These are phyloP conservation scores for Zizania latifolia DNA, from an alignment of 176 grass and related monocot species.

Conservation along the genomic window DNA sequence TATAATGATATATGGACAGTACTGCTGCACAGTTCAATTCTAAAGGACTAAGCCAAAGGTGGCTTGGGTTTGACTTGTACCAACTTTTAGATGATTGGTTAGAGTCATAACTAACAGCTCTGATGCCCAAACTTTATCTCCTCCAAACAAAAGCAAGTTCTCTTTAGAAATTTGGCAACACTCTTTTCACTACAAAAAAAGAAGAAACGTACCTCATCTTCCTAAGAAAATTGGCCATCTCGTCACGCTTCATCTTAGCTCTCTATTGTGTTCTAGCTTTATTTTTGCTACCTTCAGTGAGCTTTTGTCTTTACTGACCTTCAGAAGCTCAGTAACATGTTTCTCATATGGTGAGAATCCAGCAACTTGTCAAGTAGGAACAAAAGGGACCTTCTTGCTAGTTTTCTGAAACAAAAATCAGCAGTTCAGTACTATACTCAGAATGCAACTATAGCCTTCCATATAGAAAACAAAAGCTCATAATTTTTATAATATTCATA, in stretches of 20 bases:
- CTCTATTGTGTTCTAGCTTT: constrained; percentile 41
- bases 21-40: not conserved
- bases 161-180: constrained; percentile 19
- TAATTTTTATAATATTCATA: not conserved
- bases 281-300: constrained; percentile 37
- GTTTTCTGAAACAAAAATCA: constrained; percentile 35
- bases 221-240: constrained; percentile 37
- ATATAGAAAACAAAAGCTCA: not conserved
- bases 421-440: not conserved
- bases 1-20: not conserved
- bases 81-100: constrained; percentile 21
- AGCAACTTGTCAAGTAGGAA: constrained; percentile 26
- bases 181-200: constrained; percentile 2
- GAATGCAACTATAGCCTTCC: not conserved
- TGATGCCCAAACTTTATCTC: constrained; percentile 22
- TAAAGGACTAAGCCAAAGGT: not conserved
- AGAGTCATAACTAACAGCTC: constrained; percentile 16
- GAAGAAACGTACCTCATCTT: constrained; percentile 44
- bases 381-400: constrained; percentile 11
- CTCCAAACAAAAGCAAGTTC: constrained; percentile 20
- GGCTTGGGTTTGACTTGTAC: constrained; percentile 12
- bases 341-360: constrained; percentile 25
- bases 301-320: constrained; percentile 30
- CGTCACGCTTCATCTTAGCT: constrained; percentile 45
- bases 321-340: constrained; percentile 25